Base-by-base conservation (phyloP, 106 monocot species). In the Dioscorea alata region DNA sequence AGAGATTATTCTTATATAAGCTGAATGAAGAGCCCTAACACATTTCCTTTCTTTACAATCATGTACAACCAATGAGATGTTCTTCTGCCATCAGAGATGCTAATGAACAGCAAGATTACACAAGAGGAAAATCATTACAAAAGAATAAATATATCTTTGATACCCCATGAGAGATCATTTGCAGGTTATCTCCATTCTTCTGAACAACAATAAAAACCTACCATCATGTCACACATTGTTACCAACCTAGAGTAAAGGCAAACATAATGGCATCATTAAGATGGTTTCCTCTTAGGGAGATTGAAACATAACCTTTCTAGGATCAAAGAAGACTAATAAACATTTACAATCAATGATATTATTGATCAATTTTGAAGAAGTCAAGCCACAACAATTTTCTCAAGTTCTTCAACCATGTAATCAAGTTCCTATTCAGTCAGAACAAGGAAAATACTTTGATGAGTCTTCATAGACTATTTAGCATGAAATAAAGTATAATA, bases 111-210 rank as follows among this genome's bases (percentile, higher is more conserved):
- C 34, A 34, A 7, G 34, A 34, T 34, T 4, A 34, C 34, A 34
- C 50, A 4, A 17, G 2, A 51, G 8, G 49, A 19, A 61, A 20
- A 49, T 18, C 17, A 12, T 10, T 12, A 21, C 7, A 34, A 34
- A 34, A 34, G 34, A 34, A 7, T 4, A 34, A 34, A 49, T 4
- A 23, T 73, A 94, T 91, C 89, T 97, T 97, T 4, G 96, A 97
- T 73, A 92, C 96, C 15, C 96, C 96, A 71, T 97, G 96, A 51
- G 96, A 97, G 64, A 97, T 97, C 96, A 97, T 97, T 80, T 97
- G 92, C 25, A 86, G 92, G 62, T 92, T 97, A 50, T 92, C 79
- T 59, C 88, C 86, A 48, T 83, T 87, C 50, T 74, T 74, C 32
- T 76, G 76, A 4, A 97, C 77, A 65, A 97, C 89, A 65, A 69